A percentile compares a stretch with the other conserved stretches of the same genome.
These are phyloP conservation scores for Wickerhamomyces bisporus DNA, from an alignment of 805 yeast species.

Conservation along the genomic window DNA sequence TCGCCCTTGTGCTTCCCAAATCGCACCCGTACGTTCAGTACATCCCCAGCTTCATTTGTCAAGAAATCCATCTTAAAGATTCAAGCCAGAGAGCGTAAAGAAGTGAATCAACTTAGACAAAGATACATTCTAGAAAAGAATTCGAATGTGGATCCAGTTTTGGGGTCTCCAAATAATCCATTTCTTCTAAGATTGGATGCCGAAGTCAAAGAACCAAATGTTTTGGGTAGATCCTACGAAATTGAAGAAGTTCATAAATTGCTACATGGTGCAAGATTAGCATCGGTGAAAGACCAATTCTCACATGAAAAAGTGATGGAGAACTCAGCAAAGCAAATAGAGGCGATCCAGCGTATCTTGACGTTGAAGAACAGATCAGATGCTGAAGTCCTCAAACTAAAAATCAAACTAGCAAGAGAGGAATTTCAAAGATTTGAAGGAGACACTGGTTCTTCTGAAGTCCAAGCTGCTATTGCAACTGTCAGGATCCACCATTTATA, in stretches of 20 bases:
- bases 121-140: conserved; percentile 21
- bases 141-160: conserved; percentile 63
- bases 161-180: conserved; percentile 63
- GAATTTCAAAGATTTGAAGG: conserved; percentile 84
- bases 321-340: conserved; percentile 55
- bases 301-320: conserved; percentile 23
- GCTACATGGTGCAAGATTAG: conserved; percentile 70
- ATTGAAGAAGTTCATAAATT: conserved; percentile 68
- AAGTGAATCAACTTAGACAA: conserved; percentile 22
- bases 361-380: conserved; percentile 66
- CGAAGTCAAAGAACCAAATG: conserved; percentile 60
- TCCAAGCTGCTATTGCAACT: conserved; percentile 89
- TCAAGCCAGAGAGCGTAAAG: conserved; percentile 21
- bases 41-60: conserved; percentile 3
- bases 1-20: not conserved
- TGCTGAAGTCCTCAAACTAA: conserved; percentile 51
- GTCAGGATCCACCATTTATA: conserved; percentile 73
- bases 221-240: conserved; percentile 55
- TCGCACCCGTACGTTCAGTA: conserved; percentile 10
- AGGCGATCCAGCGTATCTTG: conserved; percentile 65
- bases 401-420: conserved; percentile 58
- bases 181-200: conserved; percentile 65
- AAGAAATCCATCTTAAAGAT: conserved; percentile 23
- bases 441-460: conserved; percentile 94
- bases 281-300: conserved; percentile 34